phyloP scores from a whole-genome alignment of 805 yeast species.

The Brettanomyces sp. region DNA sequence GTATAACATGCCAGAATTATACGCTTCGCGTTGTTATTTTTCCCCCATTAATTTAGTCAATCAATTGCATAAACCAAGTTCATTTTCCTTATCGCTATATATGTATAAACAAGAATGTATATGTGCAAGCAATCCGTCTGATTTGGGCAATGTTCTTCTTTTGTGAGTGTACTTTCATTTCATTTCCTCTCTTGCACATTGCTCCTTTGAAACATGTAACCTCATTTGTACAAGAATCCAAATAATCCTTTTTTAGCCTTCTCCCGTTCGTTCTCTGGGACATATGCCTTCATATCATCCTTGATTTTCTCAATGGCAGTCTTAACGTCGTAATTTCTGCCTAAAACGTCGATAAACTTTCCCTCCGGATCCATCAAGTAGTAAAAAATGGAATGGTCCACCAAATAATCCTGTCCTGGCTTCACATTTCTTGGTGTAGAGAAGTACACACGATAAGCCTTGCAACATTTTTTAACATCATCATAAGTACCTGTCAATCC shows the following conservation, averaged over 20 bases:
- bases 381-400: slow-evolving; percentile 95
- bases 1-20: too few species aligned
- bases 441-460: slow-evolving; percentile 86
- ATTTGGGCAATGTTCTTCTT: too few species aligned
- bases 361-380: slow-evolving; percentile 99
- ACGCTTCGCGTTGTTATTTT: too few species aligned
- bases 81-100: too few species aligned
- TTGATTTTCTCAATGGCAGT: slow-evolving; percentile 72
- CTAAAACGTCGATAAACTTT: slow-evolving; percentile 86
- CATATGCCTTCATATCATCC: slow-evolving; percentile 64
- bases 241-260: slow-evolving; percentile 53
- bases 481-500: slow-evolving; percentile 92
- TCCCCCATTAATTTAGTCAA: too few species aligned
- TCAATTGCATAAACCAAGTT: too few species aligned
- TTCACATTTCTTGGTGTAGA: slow-evolving; percentile 93
- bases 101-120: too few species aligned
- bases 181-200: too few species aligned
- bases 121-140: too few species aligned
- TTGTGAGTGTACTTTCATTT: too few species aligned
- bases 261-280: slow-evolving; percentile 64
- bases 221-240: slow-evolving; percentile 43
- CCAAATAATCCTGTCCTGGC: slow-evolving; percentile 93
- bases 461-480: slow-evolving; percentile 75
- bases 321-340: slow-evolving; percentile 76
- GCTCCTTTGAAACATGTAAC: too few species aligned